These are phyloP conservation scores for Trypanosoma avium DNA, from an alignment of 208 protist genomes.

Conservation along the genomic window DNA sequence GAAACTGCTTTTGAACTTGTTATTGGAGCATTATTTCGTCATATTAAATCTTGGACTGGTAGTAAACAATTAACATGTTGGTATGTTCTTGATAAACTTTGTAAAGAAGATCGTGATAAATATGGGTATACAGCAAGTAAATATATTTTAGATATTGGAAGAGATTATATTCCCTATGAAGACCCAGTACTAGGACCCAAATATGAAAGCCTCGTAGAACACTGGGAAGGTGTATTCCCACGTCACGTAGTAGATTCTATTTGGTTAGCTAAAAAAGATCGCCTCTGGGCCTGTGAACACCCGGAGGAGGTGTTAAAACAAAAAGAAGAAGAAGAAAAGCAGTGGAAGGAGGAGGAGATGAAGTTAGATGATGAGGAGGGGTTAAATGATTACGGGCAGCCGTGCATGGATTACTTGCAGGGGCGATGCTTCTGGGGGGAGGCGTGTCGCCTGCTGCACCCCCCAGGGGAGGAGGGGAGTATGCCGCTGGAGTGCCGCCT, in stretches of 20 bases:
- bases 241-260: constrained; percentile 83
- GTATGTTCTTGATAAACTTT: constrained; percentile 91
- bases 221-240: constrained; percentile 90
- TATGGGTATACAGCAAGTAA: constrained; percentile 82
- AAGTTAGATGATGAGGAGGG: constrained; percentile 81
- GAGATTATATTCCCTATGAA: constrained; percentile 91
- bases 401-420: constrained; percentile 92
- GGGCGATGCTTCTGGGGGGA: constrained; percentile 83
- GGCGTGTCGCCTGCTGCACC: constrained; percentile 77
- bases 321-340: constrained; percentile 70
- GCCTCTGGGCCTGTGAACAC: constrained; percentile 79
- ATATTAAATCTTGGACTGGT: constrained; percentile 88
- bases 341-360: constrained; percentile 77
- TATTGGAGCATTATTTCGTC: constrained; percentile 82
- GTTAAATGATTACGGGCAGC: constrained; percentile 89
- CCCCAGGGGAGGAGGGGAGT: constrained; percentile 83
- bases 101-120: constrained; percentile 85
- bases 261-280: constrained; percentile 87
- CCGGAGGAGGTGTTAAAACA: constrained; percentile 64
- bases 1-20: constrained; percentile 78
- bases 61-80: constrained; percentile 86
- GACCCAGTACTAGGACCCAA: constrained; percentile 67
- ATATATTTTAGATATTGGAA: constrained; percentile 87
- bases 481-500: constrained; percentile 84
- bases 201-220: constrained; percentile 90